phyloP scores from a whole-genome alignment of 140 eudicot species.

The Eryngium alpinum region DNA sequence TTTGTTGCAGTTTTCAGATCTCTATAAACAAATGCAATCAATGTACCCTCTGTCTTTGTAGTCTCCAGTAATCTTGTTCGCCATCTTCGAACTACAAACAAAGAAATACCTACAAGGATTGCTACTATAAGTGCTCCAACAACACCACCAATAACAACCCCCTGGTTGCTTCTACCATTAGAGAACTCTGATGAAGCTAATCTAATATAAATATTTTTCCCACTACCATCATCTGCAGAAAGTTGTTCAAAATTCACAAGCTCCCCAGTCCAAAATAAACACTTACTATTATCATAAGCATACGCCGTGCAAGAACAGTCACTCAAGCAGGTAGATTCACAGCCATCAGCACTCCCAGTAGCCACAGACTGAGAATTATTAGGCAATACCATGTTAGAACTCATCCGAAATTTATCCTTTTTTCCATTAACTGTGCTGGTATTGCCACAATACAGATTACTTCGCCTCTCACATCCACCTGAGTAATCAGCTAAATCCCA shows the following conservation, averaged over 20 bases:
- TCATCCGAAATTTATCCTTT: slow-evolving; percentile 5
- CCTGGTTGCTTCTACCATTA: neutral
- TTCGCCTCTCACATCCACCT: neutral
- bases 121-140: neutral
- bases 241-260: neutral
- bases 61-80: neutral
- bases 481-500: slow-evolving; percentile 3
- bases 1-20: slow-evolving; percentile 11
- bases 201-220: neutral
- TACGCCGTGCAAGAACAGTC: slow-evolving; percentile 7
- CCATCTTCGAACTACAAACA: neutral
- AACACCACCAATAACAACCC: neutral
- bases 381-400: slow-evolving; percentile 2
- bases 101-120: neutral
- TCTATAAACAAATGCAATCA: slow-evolving; percentile 1
- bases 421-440: neutral
- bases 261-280: slow-evolving; percentile 1
- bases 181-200: slow-evolving; percentile 5
- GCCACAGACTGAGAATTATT: neutral
- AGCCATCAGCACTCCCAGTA: neutral
- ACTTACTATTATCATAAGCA: neutral
- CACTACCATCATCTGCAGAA: slow-evolving; percentile 5
- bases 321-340: slow-evolving; percentile 10
- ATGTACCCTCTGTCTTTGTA: neutral
- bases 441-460: neutral